Base-by-base conservation (phyloP, 805 yeast species). In the Metschnikowia anglica region DNA sequence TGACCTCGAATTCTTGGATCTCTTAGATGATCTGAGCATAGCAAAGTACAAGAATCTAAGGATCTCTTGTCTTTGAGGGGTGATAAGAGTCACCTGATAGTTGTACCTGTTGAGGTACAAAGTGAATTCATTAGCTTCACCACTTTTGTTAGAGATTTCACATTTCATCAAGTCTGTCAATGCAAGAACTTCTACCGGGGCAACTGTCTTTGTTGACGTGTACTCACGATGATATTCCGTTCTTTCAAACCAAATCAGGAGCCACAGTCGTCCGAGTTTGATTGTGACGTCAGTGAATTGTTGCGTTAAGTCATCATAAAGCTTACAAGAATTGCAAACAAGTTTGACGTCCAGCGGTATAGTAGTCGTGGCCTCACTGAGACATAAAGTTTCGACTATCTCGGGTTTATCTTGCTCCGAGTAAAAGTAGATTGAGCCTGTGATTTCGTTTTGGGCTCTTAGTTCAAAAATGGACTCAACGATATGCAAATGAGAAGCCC, bases 1-100 rank as follows among this genome's bases (percentile, higher is more conserved):
- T n/a, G 55, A 44, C 39, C 53, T 52, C 37, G 32, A 23, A 46
- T n/a, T 50, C 44, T 35, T 44, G 51, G 27, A 21, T 65, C 66
- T 37, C 72, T 73, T 27, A 68, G 70, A 19, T 69, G 62, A 55
- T 78, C 72, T 15, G 80, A 80, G 41, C 83, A 45, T 79, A 0
- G 88, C 77, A 53, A 82, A 83, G 52, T 83, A 82, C 30, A 85
- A 60, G 47, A 84, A 76, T 51, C 89, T 70, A 63, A 85, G 74
- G n/a, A 85, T 82, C 52, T 85, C 91, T 56, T 52, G 66, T 41
- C 72, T 51, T 37, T 68, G 73, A 3, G 59, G 52, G 1, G 74
- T 64, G 27, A 62, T 55, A 17, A 70, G 50, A 2, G 62, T 61
- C 2, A 67, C 52, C 17, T 54, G 61, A 24, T 52, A 47, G 17